Base-by-base conservation (phyloP, 2,329 filamentous ascomycete genomes). In the Botryotinia convoluta region DNA sequence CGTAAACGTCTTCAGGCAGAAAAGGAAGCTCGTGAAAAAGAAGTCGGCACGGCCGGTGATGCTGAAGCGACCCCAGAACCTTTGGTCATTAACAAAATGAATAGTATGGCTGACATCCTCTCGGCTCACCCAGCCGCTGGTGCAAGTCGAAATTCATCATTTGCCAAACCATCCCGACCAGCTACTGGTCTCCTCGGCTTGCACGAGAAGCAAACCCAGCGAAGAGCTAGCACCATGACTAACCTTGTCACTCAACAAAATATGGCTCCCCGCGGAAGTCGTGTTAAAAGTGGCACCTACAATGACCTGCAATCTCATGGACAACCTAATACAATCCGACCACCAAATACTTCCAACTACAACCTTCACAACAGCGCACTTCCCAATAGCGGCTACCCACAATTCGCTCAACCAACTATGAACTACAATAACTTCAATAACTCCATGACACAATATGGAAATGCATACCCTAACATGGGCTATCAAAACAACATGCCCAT, bases 1-100 rank as follows among this genome's bases (percentile, higher is more conserved):
- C 90, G 92, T 0, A 89, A 89, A 42, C 88, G 93, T 39, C 85
- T 96, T 2, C 92, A 94, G 80, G 89, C 90, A 10, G 89, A 91
- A 78, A 85, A 86, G 39, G 90, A 92, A 81, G 90, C 90, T 10
- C 87, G 88, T 42, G 87, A 88, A 74, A 83, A 85, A 60, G 87
- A 88, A 76, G 87, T 88, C 81, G 84, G 83, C 60, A 71, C 57
- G 16, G 64, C 29, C 16, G 75, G 62, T 32, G 72, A 57, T 57
- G 51, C 72, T 45, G 64, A 72, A 22, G 65, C 71, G 48, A 12
- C 42, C 35, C 62, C 73, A 32, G 74, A 74, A 37, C 70, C 74
- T 54, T 75, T 81, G 26, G 77, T 79, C 10, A 42, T 80, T 2
- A 81, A 80, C 63, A 79, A 81, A 68, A 81, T 84, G 73, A 82